Evolutionary conservation across 164 flowering plant genomes (phyloP).

Genomic region (Macadamia tetraphylla): DNA sequence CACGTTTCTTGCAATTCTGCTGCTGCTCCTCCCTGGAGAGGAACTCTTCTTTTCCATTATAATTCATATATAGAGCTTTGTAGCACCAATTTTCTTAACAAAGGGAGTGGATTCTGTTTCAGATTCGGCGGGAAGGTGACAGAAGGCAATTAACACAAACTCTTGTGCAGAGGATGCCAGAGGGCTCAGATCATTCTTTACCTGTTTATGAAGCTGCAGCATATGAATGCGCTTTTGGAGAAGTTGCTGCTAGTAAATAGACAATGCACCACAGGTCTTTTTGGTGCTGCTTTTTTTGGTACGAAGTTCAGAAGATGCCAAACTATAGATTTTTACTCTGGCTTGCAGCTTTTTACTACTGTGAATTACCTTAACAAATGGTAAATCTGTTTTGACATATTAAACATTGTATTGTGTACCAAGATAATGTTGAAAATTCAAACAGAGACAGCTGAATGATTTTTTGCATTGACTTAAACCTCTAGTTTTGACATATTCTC

Average conservation of each 20-base stretch:
- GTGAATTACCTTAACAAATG: neutral
- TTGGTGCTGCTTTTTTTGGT: conserved; percentile 14
- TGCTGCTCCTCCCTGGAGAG: no score
- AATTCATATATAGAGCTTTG: neutral
- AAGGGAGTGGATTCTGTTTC: conserved; percentile 7
- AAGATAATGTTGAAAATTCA: conserved; percentile 4
- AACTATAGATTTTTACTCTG: neutral
- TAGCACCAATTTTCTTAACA: conserved; percentile 3
- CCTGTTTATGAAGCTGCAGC: conserved; percentile 25
- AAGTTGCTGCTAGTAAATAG: conserved; percentile 9
- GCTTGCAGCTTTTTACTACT: neutral
- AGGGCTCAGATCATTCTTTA: conserved; percentile 14
- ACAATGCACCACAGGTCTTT: conserved; percentile 16
- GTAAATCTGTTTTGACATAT: neutral
- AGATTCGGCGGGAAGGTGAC: conserved; percentile 36
- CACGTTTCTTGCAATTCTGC: no score
- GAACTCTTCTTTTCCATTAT: no score
- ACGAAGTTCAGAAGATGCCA: conserved; percentile 12
- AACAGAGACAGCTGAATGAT: neutral
- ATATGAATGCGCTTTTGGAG: conserved; percentile 14
- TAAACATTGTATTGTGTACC: neutral
- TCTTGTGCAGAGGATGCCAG: neutral
- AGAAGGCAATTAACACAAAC: neutral
- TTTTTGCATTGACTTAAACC: no score
- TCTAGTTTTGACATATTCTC: no score